These are phyloP conservation scores for Gastrodia elata DNA, from an alignment of 106 monocot species.

Conservation along the genomic window DNA sequence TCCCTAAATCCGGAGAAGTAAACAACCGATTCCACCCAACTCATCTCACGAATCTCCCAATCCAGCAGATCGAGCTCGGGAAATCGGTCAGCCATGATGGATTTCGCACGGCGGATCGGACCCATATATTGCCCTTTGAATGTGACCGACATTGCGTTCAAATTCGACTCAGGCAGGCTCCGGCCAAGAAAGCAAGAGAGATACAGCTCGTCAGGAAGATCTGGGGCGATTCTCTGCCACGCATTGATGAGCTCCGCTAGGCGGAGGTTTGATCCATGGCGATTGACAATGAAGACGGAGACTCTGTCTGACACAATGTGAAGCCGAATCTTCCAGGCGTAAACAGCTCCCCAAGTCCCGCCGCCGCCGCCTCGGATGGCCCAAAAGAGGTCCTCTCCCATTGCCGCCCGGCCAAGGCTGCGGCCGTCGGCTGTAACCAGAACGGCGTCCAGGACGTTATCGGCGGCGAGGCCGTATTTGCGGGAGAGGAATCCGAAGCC, in stretches of 20 bases:
- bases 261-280: slow-evolving; percentile 12
- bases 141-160: slow-evolving; percentile 16
- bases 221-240: slow-evolving; percentile 41
- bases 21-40: slow-evolving; percentile 45
- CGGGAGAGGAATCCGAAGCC: slow-evolving; percentile 55
- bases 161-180: slow-evolving; percentile 5
- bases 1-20: slow-evolving; percentile 35
- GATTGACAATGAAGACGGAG: slow-evolving; percentile 28
- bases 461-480: slow-evolving; percentile 59
- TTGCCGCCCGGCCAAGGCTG: slow-evolving; percentile 14
- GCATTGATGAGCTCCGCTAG: slow-evolving; percentile 31
- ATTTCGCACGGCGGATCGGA: not conserved
- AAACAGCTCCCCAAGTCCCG: slow-evolving; percentile 44
- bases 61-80: slow-evolving; percentile 14
- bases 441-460: slow-evolving; percentile 49
- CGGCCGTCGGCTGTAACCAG: slow-evolving; percentile 27
- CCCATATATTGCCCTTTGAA: slow-evolving; percentile 52
- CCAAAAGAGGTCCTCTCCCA: slow-evolving; percentile 64
- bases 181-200: slow-evolving; percentile 34
- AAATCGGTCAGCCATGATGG: slow-evolving; percentile 15
- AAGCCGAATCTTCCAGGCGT: slow-evolving; percentile 46
- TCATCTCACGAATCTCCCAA: slow-evolving; percentile 31
- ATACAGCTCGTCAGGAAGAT: slow-evolving; percentile 52
- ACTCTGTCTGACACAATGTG: slow-evolving; percentile 24
- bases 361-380: slow-evolving; percentile 69